phyloP scores from a whole-genome alignment of 176 grass and related monocot genomes.

The Rhynchospora pubera region DNA sequence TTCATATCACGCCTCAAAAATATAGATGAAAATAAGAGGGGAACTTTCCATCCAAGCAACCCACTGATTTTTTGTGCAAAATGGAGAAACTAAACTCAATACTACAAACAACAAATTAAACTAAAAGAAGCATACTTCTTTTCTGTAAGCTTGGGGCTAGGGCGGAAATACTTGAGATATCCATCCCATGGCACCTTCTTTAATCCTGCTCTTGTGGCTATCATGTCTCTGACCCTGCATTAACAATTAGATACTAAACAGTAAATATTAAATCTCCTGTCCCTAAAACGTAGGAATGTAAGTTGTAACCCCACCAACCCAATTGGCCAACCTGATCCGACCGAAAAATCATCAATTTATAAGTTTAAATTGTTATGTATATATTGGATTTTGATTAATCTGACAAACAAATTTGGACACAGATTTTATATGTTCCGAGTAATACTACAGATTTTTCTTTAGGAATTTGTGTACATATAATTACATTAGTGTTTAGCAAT shows the following conservation, averaged over 20 bases:
- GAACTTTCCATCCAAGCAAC: neutral
- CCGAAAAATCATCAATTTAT: too few relatives aligned
- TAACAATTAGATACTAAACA: conserved; percentile 26
- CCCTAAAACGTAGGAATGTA: neutral
- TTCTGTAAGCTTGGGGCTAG: conserved; percentile 93
- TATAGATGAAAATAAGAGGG: neutral
- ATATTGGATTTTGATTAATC: too few relatives aligned
- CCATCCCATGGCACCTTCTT: conserved; percentile 99
- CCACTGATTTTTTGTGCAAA: neutral
- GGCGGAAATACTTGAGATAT: conserved; percentile 90
- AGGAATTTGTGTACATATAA: too few relatives aligned
- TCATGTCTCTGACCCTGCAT: conserved; percentile 91
- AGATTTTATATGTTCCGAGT: too few relatives aligned
- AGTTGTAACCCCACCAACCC: too few relatives aligned
- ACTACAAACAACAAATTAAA: neutral
- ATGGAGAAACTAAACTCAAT: neutral
- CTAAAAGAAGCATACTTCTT: conserved; percentile 55
- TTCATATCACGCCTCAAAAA: neutral
- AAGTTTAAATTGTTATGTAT: too few relatives aligned
- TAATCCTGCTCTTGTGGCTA: conserved; percentile 83
- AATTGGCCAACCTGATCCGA: too few relatives aligned
- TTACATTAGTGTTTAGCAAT: too few relatives aligned
- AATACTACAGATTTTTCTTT: too few relatives aligned
- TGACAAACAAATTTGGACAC: too few relatives aligned
- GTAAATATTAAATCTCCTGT: neutral